Conservation (phyloP, 257 asterid genomes). For the Gardenia jasminoides region DNA sequence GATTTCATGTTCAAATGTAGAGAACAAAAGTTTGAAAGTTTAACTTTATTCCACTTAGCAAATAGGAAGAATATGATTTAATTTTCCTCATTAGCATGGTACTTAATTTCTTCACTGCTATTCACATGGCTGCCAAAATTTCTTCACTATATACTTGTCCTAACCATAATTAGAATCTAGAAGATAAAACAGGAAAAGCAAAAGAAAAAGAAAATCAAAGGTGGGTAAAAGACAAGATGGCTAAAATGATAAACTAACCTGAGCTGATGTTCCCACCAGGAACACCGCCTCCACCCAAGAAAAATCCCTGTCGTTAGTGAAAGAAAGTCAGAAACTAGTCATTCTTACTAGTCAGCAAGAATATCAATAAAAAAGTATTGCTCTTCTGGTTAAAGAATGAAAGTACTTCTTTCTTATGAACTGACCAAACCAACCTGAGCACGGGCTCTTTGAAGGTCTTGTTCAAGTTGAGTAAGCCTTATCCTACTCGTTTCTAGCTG, state of each 20-base stretch:
- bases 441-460: constrained; percentile 88
- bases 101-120: background rate
- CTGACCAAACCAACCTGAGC: constrained; percentile 67
- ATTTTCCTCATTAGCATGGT: background rate
- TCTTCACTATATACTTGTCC: background rate
- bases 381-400: constrained; percentile 6
- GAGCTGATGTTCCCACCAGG: constrained; percentile 72
- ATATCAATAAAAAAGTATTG: constrained; percentile 10
- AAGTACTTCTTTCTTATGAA: background rate
- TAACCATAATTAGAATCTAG: background rate
- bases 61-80: background rate
- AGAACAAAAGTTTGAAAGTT: background rate
- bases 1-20: background rate
- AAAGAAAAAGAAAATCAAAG: background rate
- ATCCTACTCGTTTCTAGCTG: constrained; percentile 94
- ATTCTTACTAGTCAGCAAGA: background rate
- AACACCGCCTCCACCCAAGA: constrained; percentile 73
- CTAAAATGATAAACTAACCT: constrained; percentile 43
- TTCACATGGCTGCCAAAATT: background rate
- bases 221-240: background rate
- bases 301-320: constrained; percentile 63
- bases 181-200: background rate
- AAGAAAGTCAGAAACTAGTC: constrained; percentile 18
- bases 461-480: constrained; percentile 87
- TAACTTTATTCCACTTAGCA: background rate